These are phyloP conservation scores for Lasiosphaeria miniovina DNA, from an alignment of 495 filamentous ascomycete species.

Conservation along the genomic window DNA sequence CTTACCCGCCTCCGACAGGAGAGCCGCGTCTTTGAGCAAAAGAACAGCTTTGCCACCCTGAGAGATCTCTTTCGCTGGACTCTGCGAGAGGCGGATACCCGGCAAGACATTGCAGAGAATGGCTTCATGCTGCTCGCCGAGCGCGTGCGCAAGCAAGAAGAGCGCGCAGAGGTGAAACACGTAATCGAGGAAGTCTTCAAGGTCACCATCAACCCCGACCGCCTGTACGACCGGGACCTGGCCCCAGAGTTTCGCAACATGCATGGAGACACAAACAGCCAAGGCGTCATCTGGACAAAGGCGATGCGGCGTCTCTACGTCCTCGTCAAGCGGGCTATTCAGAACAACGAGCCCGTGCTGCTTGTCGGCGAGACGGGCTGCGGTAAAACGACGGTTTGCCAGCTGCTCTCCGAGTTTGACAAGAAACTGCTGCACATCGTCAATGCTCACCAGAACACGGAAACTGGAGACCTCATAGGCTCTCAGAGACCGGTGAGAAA, in stretches of 20 bases:
- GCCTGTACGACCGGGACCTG: constrained; percentile 60
- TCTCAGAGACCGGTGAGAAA: constrained; percentile 91
- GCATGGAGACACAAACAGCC: constrained; percentile 40
- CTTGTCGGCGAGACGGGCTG: constrained; percentile 96
- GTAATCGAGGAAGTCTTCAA: constrained; percentile 93
- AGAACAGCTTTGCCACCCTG: constrained; percentile 94
- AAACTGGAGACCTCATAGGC: constrained; percentile 95
- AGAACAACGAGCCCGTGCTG: constrained; percentile 89
- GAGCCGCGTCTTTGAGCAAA: constrained; percentile 89
- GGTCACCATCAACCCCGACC: constrained; percentile 69
- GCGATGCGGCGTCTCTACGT: constrained; percentile 90
- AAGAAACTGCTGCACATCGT: constrained; percentile 75
- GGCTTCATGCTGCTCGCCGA: constrained; percentile 96
- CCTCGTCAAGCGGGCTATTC: constrained; percentile 76
- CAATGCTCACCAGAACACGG: constrained; percentile 96
- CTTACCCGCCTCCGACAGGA: constrained; percentile 85
- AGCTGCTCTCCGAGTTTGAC: constrained; percentile 80
- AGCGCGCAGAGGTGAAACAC: constrained; percentile 75
- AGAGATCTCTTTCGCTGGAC: constrained; percentile 98
- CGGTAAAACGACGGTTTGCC: constrained; percentile 95
- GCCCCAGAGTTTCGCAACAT: constrained; percentile 56
- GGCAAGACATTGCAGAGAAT: constrained; percentile 84
- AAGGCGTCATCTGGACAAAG: constrained; percentile 84
- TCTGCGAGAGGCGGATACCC: constrained; percentile 75
- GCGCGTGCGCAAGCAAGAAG: constrained; percentile 86